Conservation (phyloP, 441 rosid genomes). For the Kokia cookei region DNA sequence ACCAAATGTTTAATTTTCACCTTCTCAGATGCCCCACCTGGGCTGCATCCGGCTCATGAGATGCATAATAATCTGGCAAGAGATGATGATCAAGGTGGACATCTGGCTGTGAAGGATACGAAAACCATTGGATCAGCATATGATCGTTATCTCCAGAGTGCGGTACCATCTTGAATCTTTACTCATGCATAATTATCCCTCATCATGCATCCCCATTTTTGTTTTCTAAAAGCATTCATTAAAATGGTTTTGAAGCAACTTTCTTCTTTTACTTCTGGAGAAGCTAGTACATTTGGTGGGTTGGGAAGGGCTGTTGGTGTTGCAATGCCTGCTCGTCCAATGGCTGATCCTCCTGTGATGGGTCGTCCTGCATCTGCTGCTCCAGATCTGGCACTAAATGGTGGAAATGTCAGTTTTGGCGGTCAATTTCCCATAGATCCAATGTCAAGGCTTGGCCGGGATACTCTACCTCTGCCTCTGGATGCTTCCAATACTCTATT, state of each 20-base stretch:
- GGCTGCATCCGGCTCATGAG: not conserved
- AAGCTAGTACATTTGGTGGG: not conserved
- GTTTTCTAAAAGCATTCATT: not conserved
- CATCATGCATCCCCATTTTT: not conserved
- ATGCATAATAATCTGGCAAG: not conserved
- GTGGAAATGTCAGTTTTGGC: not conserved
- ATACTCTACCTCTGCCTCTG: not conserved
- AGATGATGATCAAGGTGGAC: not conserved
- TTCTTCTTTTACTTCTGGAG: not conserved
- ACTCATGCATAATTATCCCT: not conserved
- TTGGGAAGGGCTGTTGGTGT: not conserved
- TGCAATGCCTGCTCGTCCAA: not conserved
- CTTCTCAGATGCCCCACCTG: not conserved
- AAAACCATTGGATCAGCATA: not conserved
- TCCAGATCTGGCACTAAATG: not conserved
- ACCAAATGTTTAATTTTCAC: not conserved
- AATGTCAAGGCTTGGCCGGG: not conserved
- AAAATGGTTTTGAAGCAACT: not conserved
- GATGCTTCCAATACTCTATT: not conserved
- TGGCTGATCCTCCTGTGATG: not conserved
- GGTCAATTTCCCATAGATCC: not conserved
- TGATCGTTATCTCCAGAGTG: not conserved
- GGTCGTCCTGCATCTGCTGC: not conserved
- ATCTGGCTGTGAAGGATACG: not conserved
- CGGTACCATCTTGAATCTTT: not conserved